These are phyloP conservation scores for Capsaspora owczarzaki DNA, from an alignment of 78 protist species.

Conservation along the genomic window DNA sequence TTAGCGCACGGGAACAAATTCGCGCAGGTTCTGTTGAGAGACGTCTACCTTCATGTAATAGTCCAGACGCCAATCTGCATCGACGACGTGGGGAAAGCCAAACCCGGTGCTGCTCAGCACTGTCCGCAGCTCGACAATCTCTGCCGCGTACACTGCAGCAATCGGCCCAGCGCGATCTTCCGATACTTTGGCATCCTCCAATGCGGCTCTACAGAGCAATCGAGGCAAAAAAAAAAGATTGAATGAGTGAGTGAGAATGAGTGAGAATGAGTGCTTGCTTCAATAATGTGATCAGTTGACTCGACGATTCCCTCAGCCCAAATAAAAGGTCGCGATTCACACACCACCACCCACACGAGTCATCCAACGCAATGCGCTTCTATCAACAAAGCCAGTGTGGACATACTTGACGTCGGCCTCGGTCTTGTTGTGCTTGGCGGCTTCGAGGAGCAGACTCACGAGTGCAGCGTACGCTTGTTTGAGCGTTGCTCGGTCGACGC, in stretches of 20 bases:
- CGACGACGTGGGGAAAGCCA: background rate
- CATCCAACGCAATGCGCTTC: too few relatives aligned
- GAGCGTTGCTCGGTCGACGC: too few relatives aligned
- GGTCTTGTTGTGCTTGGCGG: background rate
- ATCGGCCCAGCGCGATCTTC: background rate
- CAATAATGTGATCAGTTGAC: too few relatives aligned
- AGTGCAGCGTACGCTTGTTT: background rate
- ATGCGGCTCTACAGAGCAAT: too few relatives aligned
- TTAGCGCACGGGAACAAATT: background rate
- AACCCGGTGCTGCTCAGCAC: background rate
- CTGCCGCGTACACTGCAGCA: background rate
- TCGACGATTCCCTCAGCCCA: too few relatives aligned
- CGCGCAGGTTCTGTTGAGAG: background rate
- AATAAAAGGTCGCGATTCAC: too few relatives aligned
- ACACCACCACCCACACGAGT: too few relatives aligned
- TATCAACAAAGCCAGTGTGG: too few relatives aligned
- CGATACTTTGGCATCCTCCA: background rate
- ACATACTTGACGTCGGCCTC: too few relatives aligned
- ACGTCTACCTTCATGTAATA: background rate
- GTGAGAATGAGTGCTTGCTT: too few relatives aligned
- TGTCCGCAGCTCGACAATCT: background rate
- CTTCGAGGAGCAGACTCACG: background rate
- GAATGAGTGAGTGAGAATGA: too few relatives aligned
- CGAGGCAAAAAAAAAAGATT: too few relatives aligned
- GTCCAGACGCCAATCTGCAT: constrained; percentile 5